phyloP scores from a whole-genome alignment of 202 grass and related monocot genomes.

The Setaria viridis region DNA sequence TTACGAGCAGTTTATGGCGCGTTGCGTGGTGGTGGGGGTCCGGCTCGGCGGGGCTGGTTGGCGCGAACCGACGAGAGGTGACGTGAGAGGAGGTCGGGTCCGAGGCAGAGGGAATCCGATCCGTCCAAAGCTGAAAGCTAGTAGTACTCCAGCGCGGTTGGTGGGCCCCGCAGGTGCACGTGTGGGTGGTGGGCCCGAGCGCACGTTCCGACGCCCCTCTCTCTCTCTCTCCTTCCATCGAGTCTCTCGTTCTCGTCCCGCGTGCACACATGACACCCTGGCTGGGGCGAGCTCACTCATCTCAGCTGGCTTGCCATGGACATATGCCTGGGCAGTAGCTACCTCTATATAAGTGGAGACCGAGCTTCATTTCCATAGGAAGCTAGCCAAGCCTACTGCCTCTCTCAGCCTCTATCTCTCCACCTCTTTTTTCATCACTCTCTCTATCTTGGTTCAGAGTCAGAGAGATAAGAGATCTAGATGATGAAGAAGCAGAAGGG shows the following conservation, averaged over 20 bases:
- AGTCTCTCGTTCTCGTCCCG: neutral
- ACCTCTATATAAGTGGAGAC: slow-evolving; percentile 24
- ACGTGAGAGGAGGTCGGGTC: neutral
- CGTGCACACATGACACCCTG: neutral
- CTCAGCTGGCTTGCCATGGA: neutral
- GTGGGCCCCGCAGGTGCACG: neutral
- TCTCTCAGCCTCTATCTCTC: neutral
- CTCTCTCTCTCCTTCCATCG: too few species aligned
- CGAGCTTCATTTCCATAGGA: neutral
- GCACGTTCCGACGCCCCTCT: slow-evolving; percentile 21
- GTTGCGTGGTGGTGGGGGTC: neutral
- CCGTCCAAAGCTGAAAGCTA: neutral
- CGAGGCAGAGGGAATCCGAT: slow-evolving; percentile 35
- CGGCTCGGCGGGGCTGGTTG: neutral
- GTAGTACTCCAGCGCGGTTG: too few species aligned
- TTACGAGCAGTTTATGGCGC: too few species aligned
- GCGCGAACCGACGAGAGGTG: neutral
- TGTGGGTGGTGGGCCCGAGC: slow-evolving; percentile 42
- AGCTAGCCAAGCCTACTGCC: neutral
- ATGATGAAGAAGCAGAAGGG: slow-evolving; percentile 31
- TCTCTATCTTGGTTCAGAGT: neutral
- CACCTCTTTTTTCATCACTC: too few species aligned
- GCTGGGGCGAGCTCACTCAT: neutral
- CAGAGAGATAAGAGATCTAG: neutral
- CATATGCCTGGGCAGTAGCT: neutral